These are phyloP conservation scores for Ophiostoma fasciatum DNA, from an alignment of 2,329 filamentous ascomycete genomes.

Conservation along the genomic window DNA sequence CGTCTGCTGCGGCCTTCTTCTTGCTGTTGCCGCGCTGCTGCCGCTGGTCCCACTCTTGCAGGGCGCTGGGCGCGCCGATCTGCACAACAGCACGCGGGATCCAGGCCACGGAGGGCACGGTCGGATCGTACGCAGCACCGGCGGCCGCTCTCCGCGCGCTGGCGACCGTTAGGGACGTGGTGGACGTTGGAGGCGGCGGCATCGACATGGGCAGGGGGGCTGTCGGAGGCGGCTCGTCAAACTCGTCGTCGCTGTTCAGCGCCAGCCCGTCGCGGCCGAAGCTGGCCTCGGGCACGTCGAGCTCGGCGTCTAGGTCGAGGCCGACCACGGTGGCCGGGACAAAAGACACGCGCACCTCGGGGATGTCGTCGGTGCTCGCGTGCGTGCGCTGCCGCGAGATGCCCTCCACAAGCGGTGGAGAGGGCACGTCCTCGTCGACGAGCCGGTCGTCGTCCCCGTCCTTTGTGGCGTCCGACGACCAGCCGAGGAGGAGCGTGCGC, in stretches of 20 bases:
- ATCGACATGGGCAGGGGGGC: constrained; percentile 7
- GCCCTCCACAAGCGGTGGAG: constrained; percentile 44
- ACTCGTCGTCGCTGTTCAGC: constrained; percentile 52
- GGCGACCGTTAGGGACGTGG: constrained; percentile 1
- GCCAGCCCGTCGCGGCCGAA: constrained; percentile 40
- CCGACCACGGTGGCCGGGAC: constrained; percentile 62
- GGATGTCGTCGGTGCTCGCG: constrained; percentile 56
- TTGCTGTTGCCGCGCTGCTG: constrained; percentile 12
- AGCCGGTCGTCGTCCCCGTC: constrained; percentile 9
- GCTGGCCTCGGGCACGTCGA: constrained; percentile 23
- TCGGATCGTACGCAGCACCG: constrained; percentile 42
- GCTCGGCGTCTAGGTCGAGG: constrained; percentile 60
- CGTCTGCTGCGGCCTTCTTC: constrained; percentile 2
- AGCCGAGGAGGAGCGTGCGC: constrained; percentile 28
- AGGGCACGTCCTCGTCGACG: not conserved
- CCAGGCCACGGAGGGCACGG: constrained; percentile 51
- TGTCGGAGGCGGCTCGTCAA: constrained; percentile 20
- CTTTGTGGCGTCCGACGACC: constrained; percentile 3
- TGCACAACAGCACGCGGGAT: constrained; percentile 49
- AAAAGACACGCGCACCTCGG: constrained; percentile 68
- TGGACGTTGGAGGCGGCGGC: too few species aligned
- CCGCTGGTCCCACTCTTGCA: constrained; percentile 46
- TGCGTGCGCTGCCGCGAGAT: constrained; percentile 57
- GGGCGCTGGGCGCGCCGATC: constrained; percentile 47
- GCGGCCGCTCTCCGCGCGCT: constrained; percentile 17